These are phyloP conservation scores for Corylus avellana DNA, from an alignment of 306 rosid species.

Conservation along the genomic window DNA sequence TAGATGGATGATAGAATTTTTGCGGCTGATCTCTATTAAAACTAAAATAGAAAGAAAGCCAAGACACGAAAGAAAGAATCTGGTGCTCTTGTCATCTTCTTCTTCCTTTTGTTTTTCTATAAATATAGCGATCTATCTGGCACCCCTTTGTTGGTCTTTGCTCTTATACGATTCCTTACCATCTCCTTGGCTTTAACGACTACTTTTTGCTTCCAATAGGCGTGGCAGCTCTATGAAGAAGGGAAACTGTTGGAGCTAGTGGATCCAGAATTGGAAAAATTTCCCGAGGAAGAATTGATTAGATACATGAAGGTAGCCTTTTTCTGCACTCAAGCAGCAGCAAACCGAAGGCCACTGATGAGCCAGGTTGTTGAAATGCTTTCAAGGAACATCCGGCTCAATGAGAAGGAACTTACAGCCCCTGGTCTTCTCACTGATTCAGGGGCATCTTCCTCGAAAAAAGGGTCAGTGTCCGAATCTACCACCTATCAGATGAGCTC, in stretches of 20 bases:
- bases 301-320: slow-evolving; percentile 89
- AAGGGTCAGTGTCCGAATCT: slow-evolving; percentile 24
- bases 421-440: slow-evolving; percentile 71
- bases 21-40: not conserved
- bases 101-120: not conserved
- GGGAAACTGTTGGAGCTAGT: slow-evolving; percentile 67
- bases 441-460: slow-evolving; percentile 48
- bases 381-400: slow-evolving; percentile 64
- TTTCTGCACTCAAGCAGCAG: slow-evolving; percentile 81
- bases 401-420: slow-evolving; percentile 69
- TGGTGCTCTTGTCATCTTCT: not conserved
- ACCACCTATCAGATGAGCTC: slow-evolving; percentile 46
- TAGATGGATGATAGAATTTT: not conserved
- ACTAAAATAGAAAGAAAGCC: too few species aligned
- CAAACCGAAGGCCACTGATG: slow-evolving; percentile 79
- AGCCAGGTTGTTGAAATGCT: slow-evolving; percentile 80
- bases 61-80: not conserved
- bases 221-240: slow-evolving; percentile 89
- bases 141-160: not conserved
- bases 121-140: not conserved
- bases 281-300: slow-evolving; percentile 60
- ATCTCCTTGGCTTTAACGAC: slow-evolving; percentile 1
- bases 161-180: not conserved
- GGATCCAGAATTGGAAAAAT: slow-evolving; percentile 63
- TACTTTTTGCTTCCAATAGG: slow-evolving; percentile 41